phyloP scores from a whole-genome alignment of 208 protist genomes.

The Crithidia bombi region DNA sequence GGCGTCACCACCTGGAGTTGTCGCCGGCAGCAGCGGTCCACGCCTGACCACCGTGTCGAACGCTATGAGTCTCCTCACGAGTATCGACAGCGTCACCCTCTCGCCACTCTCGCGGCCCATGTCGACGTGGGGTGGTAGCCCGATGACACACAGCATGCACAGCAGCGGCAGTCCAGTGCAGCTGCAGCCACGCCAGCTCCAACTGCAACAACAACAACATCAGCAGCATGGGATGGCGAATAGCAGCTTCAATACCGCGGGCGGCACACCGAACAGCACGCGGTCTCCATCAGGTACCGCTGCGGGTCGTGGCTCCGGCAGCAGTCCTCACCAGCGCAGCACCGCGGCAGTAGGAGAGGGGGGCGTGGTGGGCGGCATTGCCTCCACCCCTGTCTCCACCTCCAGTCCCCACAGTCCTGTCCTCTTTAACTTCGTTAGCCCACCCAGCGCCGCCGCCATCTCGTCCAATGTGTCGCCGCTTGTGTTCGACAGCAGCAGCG shows the following conservation, averaged over 20 bases:
- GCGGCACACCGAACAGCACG: not conserved
- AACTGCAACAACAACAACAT: not conserved
- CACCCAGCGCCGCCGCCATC: conserved; percentile 5
- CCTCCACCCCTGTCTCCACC: not conserved
- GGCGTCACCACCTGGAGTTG: not conserved
- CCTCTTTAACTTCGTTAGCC: conserved; percentile 8
- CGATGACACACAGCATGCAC: conserved; percentile 17
- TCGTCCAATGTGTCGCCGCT: conserved; percentile 4
- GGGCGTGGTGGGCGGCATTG: not conserved
- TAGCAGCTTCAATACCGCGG: conserved; percentile 2
- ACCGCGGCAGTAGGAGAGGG: not conserved
- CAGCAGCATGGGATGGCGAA: not conserved
- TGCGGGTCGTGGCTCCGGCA: conserved; percentile 1
- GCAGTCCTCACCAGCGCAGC: conserved; percentile 4
- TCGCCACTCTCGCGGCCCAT: conserved; percentile 52
- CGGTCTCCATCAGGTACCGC: not conserved
- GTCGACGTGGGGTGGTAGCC: conserved; percentile 25
- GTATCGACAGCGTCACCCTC: conserved; percentile 38
- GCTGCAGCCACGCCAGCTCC: not conserved
- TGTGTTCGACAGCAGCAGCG: not conserved
- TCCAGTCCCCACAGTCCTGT: conserved; percentile 7
- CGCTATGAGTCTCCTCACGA: conserved; percentile 10
- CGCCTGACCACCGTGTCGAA: conserved; percentile 9
- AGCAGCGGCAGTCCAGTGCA: conserved; percentile 1
- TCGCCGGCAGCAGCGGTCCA: conserved; percentile 3